A percentile compares a stretch with the other conserved stretches of the same genome.
These are phyloP conservation scores for Epichloe elymi DNA, from an alignment of 2,329 filamentous ascomycete species.

Conservation along the genomic window DNA sequence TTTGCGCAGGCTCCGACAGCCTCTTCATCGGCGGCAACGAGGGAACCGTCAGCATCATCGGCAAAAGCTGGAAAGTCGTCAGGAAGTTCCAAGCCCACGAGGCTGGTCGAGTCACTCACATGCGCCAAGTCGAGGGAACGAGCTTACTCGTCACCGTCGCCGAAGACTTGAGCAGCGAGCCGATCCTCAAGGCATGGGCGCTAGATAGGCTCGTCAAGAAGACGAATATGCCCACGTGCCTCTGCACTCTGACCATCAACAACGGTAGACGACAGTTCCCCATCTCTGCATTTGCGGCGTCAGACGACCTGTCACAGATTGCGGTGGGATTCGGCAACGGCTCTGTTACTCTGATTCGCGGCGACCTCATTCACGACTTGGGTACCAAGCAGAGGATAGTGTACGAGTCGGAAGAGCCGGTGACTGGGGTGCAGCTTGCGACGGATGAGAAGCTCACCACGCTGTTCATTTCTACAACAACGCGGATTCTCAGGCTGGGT, in stretches of 20 bases:
- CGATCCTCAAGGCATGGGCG: constrained; percentile 92
- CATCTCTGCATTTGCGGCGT: constrained; percentile 79
- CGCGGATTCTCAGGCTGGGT: constrained; percentile 70
- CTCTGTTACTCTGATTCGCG: constrained; percentile 81
- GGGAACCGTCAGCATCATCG: constrained; percentile 79
- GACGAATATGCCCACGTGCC: constrained; percentile 74
- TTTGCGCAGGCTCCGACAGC: constrained; percentile 78
- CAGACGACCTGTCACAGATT: constrained; percentile 81
- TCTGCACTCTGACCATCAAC: constrained; percentile 73
- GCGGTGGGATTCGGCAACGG: constrained; percentile 95
- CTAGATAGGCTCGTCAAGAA: constrained; percentile 90
- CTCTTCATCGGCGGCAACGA: constrained; percentile 79
- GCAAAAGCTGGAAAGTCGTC: constrained; percentile 73
- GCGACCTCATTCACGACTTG: constrained; percentile 88
- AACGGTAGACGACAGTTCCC: constrained; percentile 90
- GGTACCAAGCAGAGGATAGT: constrained; percentile 90
- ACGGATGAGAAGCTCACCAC: constrained; percentile 52
- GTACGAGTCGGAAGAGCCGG: constrained; percentile 90
- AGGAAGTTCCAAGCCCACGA: constrained; percentile 82
- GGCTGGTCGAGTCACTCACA: constrained; percentile 67
- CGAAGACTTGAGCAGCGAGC: constrained; percentile 79
- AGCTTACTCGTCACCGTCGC: constrained; percentile 73
- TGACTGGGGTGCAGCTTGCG: constrained; percentile 76
- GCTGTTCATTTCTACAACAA: constrained; percentile 85
- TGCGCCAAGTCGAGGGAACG: constrained; percentile 83